Evolutionary conservation across 768 basidiomycete genomes (phyloP), one percentile per base, ranked within the genome.

Genomic region (Clitopilus passeckerianus): DNA sequence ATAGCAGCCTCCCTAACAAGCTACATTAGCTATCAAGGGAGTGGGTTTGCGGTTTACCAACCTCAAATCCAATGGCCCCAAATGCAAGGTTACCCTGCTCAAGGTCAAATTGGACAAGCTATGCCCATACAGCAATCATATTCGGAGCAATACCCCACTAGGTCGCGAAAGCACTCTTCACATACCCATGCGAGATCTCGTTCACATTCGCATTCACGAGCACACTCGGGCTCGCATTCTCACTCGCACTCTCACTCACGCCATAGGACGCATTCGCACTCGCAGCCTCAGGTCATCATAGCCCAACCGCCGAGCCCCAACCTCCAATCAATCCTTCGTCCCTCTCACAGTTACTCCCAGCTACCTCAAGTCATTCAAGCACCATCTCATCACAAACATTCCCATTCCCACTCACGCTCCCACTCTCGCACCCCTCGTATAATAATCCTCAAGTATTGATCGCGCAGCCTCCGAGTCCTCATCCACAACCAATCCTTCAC

Each of bases 401-500:
- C 60, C 22, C 58, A 61, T 24, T 54, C 54, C 37, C 23, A 60
- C 60, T 57, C 58, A 0, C 63, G 59, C 22, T 52, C 57, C 7
- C 27, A 3, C 27, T 30, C 27, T 30, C 7, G 7, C n/a, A n/a
- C n/a, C n/a, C n/a, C 7, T 30, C 27, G 4, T 4, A 30, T 30
- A n/a, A n/a, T n/a, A n/a, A n/a, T n/a, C 57, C 61, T 34, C 62
- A 61, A 50, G 46, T 50, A 18, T 5, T 50, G 46, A 3, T 50
- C 16, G 57, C 61, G 1, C 58, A 60, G 22, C 23, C 71, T 70
- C 24, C 81, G 67, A 66, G 34, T 1, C 24, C 53, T 22, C 53
- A 34, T 18, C 55, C 55, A 6, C 61, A 59, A 34, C 46, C 12
- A 18, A 4, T 50, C 3, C 5, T 50, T 2, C 46, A 50, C 46